These are phyloP conservation scores for Lithohypha guttulata DNA, from an alignment of 2,329 filamentous ascomycete genomes.

Conservation along the genomic window DNA sequence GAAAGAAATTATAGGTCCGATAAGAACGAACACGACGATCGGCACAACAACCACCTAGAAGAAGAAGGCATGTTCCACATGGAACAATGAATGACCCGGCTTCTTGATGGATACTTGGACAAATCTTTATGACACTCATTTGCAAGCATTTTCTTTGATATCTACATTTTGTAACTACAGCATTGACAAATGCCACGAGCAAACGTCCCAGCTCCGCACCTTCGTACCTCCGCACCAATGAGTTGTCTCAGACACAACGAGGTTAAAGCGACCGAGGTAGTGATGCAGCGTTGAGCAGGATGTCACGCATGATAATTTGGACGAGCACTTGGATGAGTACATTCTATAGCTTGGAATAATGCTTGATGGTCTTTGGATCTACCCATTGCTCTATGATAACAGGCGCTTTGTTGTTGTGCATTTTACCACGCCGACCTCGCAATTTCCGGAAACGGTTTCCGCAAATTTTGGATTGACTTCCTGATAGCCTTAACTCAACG, in stretches of 20 bases:
- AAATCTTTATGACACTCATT: constrained; percentile 8
- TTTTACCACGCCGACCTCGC: too few relatives aligned
- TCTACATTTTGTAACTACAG: constrained; percentile 11
- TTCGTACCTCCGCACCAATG: constrained; percentile 22
- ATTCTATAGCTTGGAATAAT: too few relatives aligned
- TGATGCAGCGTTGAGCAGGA: constrained; percentile 22
- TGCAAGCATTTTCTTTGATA: constrained; percentile 10
- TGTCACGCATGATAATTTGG: constrained; percentile 1
- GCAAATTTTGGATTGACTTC: too few relatives aligned
- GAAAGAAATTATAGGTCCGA: constrained; percentile 59
- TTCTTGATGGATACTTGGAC: constrained; percentile 10
- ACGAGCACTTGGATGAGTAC: too few relatives aligned
- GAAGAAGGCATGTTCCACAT: constrained; percentile 97
- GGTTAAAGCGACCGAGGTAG: constrained; percentile 23
- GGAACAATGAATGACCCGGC: constrained; percentile 56
- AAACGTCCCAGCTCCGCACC: constrained; percentile 18
- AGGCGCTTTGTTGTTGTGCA: too few relatives aligned
- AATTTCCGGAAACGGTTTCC: too few relatives aligned
- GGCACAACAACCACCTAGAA: constrained; percentile 46
- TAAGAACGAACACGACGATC: constrained; percentile 53
- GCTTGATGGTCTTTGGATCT: too few relatives aligned
- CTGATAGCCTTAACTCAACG: too few relatives aligned
- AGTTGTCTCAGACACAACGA: constrained; percentile 20
- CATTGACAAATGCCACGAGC: constrained; percentile 9
- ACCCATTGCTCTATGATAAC: too few relatives aligned